Conservation (phyloP, 2,329 filamentous ascomycete genomes). For the Trichoderma aggressivum region DNA sequence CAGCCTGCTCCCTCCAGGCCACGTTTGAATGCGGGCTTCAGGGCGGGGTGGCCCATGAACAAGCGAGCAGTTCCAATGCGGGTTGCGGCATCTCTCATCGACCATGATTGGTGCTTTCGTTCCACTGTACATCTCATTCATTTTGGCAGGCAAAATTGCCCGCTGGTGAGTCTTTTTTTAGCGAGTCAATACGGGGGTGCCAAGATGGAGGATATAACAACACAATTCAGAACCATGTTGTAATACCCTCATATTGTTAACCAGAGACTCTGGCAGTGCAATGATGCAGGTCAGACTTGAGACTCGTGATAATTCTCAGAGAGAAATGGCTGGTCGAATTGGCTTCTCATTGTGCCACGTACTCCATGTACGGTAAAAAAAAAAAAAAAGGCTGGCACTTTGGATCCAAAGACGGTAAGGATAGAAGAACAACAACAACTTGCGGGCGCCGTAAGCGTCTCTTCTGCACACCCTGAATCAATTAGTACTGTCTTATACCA, state of each 20-base stretch:
- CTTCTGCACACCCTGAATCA: not conserved
- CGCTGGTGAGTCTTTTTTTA: not conserved
- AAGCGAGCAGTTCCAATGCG: not conserved
- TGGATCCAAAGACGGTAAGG: not conserved
- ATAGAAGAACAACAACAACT: not conserved
- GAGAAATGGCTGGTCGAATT: not conserved
- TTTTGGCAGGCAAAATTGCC: not conserved
- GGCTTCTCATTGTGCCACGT: not conserved
- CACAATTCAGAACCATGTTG: not conserved
- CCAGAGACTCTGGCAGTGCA: not conserved
- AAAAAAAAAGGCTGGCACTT: not conserved
- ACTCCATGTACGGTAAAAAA: not conserved
- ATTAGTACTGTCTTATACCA: not conserved
- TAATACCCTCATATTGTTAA: not conserved
- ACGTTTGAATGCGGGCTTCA: not conserved
- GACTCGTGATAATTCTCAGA: not conserved
- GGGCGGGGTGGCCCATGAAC: not conserved
- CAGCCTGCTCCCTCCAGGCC: not conserved
- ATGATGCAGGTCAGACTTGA: not conserved
- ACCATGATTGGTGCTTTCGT: not conserved
- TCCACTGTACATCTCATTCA: not conserved
- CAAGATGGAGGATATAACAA: not conserved
- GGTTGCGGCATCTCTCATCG: not conserved
- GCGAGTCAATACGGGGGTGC: not conserved
- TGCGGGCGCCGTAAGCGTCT: constrained; percentile 1